Base-by-base conservation (phyloP, 2,329 filamentous ascomycete species). In the Ascochyta pisi region DNA sequence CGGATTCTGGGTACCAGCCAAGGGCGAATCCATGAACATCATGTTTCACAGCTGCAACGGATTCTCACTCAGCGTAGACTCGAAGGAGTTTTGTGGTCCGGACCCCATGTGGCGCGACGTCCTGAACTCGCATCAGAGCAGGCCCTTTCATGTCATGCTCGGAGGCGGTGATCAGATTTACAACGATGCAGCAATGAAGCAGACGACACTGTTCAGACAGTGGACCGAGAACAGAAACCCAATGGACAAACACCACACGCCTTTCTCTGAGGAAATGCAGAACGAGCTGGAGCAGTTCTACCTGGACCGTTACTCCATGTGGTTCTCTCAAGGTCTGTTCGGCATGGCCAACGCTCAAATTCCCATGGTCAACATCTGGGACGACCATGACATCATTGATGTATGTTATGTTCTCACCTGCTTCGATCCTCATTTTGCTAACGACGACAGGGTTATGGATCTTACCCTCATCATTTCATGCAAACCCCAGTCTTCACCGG, bases 21-120 rank as follows among this genome's bases (percentile, higher is more conserved):
- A 83, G 45, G 89, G 87, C 15, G 84, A 96, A 73, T 86, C 90
- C 2, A 99, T 99, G 95, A 97, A 98, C 78, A 91, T 97, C 73
- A 96, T 98, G 92, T 99, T 97, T 78, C 86, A 98, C 79, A 96
- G 90, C 73, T 96, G 95, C 80, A 99, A 99, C 73, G 95, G 96
- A 2, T 99, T 99, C 80, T 94, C 91, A 66, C 75, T 89, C 47
- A 89, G 85, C 53, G 90, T 90, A 23, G 88, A 96, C 60, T 80
- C 92, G 0, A 84, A 96, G 70, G 83, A 88, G 41, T 89, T 97
- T 73, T 95, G 89, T 69, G 95, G 95, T 0, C 95, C 96, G 0
- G 95, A 99, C 76, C 95, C 95, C 1, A 83, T 99, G 77, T 99
- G 96, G 95, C 89, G 94, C 51, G 95, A 99, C 73, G 92, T 98